Percentiles rank a stretch among this genome's conserved stretches.
Evolutionary conservation across 345 rosid genomes (phyloP).

Genomic region (Litchi chinensis): DNA sequence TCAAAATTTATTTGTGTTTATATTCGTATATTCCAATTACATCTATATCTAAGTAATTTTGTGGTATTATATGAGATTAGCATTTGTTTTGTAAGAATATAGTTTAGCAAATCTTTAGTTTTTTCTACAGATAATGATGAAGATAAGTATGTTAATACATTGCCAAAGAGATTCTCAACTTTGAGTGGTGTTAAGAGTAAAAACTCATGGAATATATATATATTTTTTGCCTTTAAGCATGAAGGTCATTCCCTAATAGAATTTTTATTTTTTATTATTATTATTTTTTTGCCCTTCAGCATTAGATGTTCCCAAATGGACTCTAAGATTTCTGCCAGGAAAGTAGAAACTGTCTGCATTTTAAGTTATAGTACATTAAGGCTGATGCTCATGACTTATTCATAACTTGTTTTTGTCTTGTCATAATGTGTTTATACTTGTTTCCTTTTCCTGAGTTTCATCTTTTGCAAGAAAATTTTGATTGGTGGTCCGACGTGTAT

Average conservation of each 20-base stretch:
- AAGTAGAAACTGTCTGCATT: no score
- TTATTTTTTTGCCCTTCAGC: no score
- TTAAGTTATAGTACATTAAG: no score
- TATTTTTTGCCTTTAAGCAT: neutral
- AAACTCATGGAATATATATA: neutral
- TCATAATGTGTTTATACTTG: no score
- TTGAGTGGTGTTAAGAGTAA: neutral
- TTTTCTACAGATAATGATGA: neutral
- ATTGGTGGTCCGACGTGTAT: no score
- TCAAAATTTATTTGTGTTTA: conserved; percentile 1
- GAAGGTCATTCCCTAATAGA: neutral
- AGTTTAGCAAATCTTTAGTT: neutral
- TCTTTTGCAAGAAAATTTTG: no score
- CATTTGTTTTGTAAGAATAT: neutral
- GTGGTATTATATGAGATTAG: neutral
- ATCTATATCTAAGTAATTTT: conserved; percentile 1
- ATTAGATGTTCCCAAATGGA: no score
- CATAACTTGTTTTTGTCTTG: no score
- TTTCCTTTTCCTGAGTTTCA: no score
- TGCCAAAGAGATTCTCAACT: neutral
- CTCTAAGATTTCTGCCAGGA: no score
- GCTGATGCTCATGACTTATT: no score
- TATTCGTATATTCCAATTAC: neutral
- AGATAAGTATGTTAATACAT: neutral
- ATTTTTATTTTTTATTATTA: no score